These are phyloP conservation scores for Globisporangium ultimum DNA, from an alignment of 352 stramenopile genomes.

Conservation along the genomic window DNA sequence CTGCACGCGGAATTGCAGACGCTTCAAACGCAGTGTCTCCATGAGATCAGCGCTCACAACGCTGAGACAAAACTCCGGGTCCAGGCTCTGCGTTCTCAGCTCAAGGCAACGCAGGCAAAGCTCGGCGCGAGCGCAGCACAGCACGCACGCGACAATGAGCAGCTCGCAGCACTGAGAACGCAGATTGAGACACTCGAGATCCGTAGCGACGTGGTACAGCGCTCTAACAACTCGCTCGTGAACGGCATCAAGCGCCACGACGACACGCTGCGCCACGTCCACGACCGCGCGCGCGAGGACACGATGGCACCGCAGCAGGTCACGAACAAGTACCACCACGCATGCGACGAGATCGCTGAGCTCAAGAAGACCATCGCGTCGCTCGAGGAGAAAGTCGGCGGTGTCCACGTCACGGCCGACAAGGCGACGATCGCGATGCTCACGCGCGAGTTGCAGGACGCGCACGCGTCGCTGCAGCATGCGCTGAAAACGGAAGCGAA, in stretches of 20 bases:
- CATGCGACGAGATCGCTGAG: conserved; percentile 69
- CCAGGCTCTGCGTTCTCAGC: conserved; percentile 35
- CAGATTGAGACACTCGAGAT: conserved; percentile 25
- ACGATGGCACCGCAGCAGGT: conserved; percentile 43
- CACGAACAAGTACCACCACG: conserved; percentile 59
- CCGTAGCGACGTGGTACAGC: conserved; percentile 39
- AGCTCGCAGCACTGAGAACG: conserved; percentile 24
- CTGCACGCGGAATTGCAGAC: conserved; percentile 54
- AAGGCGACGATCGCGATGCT: conserved; percentile 63
- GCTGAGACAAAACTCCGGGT: conserved; percentile 35
- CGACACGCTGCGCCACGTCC: conserved; percentile 58
- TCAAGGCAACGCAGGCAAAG: conserved; percentile 53
- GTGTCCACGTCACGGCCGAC: conserved; percentile 60
- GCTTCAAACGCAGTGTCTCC: conserved; percentile 62
- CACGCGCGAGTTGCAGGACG: conserved; percentile 51
- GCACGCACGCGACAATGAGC: conserved; percentile 28
- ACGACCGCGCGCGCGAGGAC: conserved; percentile 55
- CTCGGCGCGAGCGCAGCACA: conserved; percentile 49
- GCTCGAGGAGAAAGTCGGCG: conserved; percentile 68
- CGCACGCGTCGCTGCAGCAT: conserved; percentile 21
- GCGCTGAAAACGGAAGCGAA: too few relatives aligned
- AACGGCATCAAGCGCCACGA: conserved; percentile 73
- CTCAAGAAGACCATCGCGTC: conserved; percentile 62
- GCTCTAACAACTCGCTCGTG: conserved; percentile 51
- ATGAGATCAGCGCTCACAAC: conserved; percentile 43